Evolutionary conservation across 2,329 filamentous ascomycete genomes (phyloP).

Genomic region (Juglanconis juglandina): DNA sequence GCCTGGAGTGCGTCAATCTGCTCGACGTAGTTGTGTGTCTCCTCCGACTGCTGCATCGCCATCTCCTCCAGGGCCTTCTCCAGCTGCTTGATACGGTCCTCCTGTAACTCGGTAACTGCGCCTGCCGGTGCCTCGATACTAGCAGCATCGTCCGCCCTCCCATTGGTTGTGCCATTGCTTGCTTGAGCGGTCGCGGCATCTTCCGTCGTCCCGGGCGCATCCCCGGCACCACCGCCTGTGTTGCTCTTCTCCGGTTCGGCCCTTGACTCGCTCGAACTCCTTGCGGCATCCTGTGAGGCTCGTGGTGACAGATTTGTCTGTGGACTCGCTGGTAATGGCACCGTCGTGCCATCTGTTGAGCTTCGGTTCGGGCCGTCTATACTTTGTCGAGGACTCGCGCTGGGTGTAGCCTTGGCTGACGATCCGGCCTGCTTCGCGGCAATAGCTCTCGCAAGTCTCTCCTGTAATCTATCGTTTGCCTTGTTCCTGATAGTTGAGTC

Average conservation of each 20-base stretch:
- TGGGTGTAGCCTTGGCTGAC: conserved; percentile 39
- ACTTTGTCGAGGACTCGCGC: conserved; percentile 40
- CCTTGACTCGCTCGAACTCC: conserved; percentile 15
- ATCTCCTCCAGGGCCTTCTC: conserved; percentile 33
- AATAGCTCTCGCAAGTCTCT: conserved; percentile 83
- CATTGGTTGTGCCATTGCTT: neutral
- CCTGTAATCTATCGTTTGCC: conserved; percentile 80
- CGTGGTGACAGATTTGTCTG: conserved; percentile 20
- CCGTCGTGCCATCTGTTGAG: conserved; percentile 28
- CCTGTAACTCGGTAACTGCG: conserved; percentile 34
- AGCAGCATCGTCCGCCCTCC: neutral
- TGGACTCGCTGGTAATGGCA: conserved; percentile 2
- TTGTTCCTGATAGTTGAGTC: conserved; percentile 54
- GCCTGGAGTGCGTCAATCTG: conserved; percentile 87
- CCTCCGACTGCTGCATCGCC: conserved; percentile 67
- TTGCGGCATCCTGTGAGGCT: conserved; percentile 23
- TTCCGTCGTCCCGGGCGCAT: neutral
- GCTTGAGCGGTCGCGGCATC: conserved; percentile 5
- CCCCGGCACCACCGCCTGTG: neutral
- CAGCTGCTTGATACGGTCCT: conserved; percentile 35
- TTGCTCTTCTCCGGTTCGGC: neutral
- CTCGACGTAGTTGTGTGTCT: conserved; percentile 79
- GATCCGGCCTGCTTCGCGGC: conserved; percentile 61
- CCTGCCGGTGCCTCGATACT: neutral
- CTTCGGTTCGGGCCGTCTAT: conserved; percentile 31